A percentile compares a stretch with the other conserved stretches of the same genome.
Evolutionary conservation across 106 monocot genomes (phyloP).

Genomic region (Triglochin maritima): DNA sequence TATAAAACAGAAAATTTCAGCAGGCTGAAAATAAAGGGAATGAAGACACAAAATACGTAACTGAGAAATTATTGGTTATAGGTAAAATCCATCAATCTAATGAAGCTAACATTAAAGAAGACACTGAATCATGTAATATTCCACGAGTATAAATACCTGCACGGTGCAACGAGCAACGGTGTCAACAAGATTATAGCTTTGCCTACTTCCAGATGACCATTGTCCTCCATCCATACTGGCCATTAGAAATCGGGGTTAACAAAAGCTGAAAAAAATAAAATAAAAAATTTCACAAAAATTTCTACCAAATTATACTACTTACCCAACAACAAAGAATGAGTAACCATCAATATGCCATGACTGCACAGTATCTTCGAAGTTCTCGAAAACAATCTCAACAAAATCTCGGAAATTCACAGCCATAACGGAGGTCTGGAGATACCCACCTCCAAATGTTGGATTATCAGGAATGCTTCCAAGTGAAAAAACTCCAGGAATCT

Average conservation of each 20-base stretch:
- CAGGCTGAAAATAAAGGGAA: too few species aligned
- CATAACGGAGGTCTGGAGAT: constrained; percentile 58
- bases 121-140: not conserved
- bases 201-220: constrained; percentile 39
- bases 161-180: constrained; percentile 44
- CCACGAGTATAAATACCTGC: constrained; percentile 21
- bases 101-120: not conserved
- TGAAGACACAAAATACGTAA: too few species aligned
- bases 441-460: constrained; percentile 38
- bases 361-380: constrained; percentile 42
- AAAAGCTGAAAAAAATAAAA: not conserved
- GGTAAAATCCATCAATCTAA: too few species aligned
- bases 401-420: constrained; percentile 46
- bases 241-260: constrained; percentile 1
- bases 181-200: constrained; percentile 41
- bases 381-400: constrained; percentile 58
- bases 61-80: too few species aligned
- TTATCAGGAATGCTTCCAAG: constrained; percentile 44
- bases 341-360: constrained; percentile 65
- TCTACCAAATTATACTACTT: not conserved
- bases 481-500: constrained; percentile 44
- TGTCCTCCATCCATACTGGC: constrained; percentile 49
- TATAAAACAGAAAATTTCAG: too few species aligned
- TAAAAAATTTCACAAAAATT: not conserved
- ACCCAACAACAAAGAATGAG: constrained; percentile 62